Base-by-base conservation (phyloP, 352 stramenopile species). In the Pythium monospermum region DNA sequence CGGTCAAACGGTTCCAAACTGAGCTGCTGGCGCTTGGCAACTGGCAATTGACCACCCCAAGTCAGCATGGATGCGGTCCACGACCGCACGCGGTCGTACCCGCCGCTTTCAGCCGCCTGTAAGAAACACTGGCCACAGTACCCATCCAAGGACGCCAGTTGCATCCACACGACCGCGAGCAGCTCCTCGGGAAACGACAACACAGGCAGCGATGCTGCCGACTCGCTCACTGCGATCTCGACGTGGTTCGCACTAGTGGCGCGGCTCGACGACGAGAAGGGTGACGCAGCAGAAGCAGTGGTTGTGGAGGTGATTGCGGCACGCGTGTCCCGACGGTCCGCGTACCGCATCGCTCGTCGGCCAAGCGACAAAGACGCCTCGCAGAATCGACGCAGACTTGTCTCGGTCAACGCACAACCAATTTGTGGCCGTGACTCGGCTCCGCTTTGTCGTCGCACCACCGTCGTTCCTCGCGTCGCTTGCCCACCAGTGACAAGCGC, bases 61-160 rank as follows among this genome's bases (percentile, higher is more conserved):
- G 66, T 60, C 3, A 94, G 51, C 31, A 94, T 61, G 12, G 84
- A 94, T 28, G 68, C 68, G 11, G 69, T 83, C 73, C 83, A 94
- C 16, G 84, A 76, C 30, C 84, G 79, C n/a, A 94, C 85, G 19
- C 76, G 78, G 54, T 94, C 84, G 45, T 86, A 72, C 0, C 78
- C 77, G 8, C 82, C 79, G 31, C 64, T 80, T 40, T 92, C 81
- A 4, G 78, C 78, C 18, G 83, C 83, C 39, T 94, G 75, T 10
- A 91, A 67, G 18, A 94, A 68, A 33, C 74, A 83, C 44, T 94
- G 81, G 0, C 83, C 83, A 26, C 83, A 94, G 40, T 91, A 88
- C 3, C 81, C 83, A 26, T 94, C 83, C 38, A 92, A 31, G 19
- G 75, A 83, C 19, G 82, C 83, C 6, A 92, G 50, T 12, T 86